These are phyloP conservation scores for Jaapia argillacea DNA, from an alignment of 768 basidiomycete genomes.

Conservation along the genomic window DNA sequence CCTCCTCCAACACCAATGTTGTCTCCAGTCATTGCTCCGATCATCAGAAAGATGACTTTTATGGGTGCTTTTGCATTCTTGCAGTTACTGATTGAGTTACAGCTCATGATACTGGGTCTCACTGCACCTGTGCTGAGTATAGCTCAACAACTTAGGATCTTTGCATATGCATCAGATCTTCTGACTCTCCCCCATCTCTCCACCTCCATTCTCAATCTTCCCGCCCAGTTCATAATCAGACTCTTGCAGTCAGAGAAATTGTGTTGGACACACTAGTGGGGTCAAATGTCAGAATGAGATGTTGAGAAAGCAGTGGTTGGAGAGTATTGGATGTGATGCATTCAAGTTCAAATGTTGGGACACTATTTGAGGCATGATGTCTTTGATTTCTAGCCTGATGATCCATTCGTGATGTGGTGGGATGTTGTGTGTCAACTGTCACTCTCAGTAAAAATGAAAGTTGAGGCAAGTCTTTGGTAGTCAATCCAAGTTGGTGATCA, in stretches of 20 bases:
- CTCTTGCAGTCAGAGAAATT: background rate
- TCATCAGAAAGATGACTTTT: no score
- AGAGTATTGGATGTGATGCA: slow-evolving; percentile 32
- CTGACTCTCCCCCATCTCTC: slow-evolving; percentile 32
- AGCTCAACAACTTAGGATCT: slow-evolving; percentile 43
- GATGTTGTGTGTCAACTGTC: no score
- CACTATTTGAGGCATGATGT: no score
- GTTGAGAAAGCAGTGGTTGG: slow-evolving; percentile 37
- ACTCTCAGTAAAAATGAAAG: no score
- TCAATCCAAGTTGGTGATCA: no score
- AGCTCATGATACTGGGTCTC: slow-evolving; percentile 45
- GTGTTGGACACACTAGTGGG: slow-evolving; percentile 16
- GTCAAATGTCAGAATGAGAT: slow-evolving; percentile 30
- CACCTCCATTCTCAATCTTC: no score
- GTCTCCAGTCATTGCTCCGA: no score
- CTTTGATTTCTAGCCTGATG: no score
- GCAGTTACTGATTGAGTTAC: slow-evolving; percentile 46
- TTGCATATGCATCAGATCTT: slow-evolving; percentile 35
- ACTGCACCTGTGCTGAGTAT: slow-evolving; percentile 47
- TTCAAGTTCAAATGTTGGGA: slow-evolving; percentile 24
- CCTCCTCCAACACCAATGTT: no score
- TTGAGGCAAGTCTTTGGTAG: no score
- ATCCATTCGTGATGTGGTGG: no score
- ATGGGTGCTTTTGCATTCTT: slow-evolving; percentile 23
- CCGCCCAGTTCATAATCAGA: no score